Evolutionary conservation across 192 early-diverging fungal genomes (phyloP).

Genomic region (Umbelopsis vinacea): DNA sequence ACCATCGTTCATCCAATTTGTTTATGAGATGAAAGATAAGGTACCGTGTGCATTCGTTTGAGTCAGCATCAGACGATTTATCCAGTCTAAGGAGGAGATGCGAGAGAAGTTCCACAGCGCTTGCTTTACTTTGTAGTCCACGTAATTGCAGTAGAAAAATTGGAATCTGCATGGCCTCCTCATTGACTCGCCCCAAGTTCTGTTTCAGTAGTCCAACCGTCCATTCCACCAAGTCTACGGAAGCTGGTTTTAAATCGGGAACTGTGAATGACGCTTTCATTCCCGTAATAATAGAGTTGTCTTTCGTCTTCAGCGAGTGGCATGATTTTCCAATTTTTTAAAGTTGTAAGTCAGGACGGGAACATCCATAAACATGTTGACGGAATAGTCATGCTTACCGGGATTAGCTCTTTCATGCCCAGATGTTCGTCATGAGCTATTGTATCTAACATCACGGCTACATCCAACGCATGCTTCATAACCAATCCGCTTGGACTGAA

Average conservation of each 20-base stretch:
- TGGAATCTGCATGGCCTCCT: conserved; percentile 27
- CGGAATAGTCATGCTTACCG: neutral
- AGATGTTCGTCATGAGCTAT: conserved; percentile 28
- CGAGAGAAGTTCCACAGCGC: conserved; percentile 21
- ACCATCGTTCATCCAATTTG: conserved; percentile 30
- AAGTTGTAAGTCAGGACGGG: no score
- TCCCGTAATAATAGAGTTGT: conserved; percentile 26
- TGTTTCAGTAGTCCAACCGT: conserved; percentile 23
- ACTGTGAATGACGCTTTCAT: conserved; percentile 29
- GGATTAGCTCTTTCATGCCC: conserved; percentile 21
- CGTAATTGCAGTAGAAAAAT: conserved; percentile 28
- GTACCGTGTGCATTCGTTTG: conserved; percentile 21
- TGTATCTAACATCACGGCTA: conserved; percentile 34
- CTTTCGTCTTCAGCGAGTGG: conserved; percentile 17
- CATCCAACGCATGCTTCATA: conserved; percentile 39
- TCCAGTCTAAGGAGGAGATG: conserved; percentile 27
- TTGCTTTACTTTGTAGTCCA: conserved; percentile 11
- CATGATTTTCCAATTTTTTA: no score
- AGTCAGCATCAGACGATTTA: neutral
- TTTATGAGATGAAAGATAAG: conserved; percentile 26
- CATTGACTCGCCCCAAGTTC: neutral
- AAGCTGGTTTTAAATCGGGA: conserved; percentile 25
- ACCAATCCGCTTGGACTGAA: conserved; percentile 24
- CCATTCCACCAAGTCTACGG: conserved; percentile 34
- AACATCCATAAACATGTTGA: no score